Conservation (phyloP, 2,329 filamentous ascomycete genomes). For the Aureobasidium pullulans region DNA sequence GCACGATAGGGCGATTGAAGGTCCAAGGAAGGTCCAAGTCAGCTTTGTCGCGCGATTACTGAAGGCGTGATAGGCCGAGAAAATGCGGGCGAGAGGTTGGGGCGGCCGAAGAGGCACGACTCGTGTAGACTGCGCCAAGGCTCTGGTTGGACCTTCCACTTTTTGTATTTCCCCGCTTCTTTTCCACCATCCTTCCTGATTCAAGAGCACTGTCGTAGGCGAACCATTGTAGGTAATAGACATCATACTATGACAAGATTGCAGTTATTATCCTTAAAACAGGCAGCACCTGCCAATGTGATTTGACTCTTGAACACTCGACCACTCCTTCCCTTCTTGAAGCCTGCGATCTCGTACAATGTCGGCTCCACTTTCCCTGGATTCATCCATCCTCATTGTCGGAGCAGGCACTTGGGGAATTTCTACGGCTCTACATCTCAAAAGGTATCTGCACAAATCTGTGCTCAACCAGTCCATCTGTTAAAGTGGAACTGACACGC, state of each 20-base stretch:
- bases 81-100: not conserved
- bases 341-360: not conserved
- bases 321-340: not conserved
- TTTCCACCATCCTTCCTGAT: not conserved
- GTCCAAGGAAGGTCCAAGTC: conserved; percentile 10
- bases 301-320: not conserved
- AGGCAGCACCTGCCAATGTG: no score
- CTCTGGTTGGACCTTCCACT: conserved; percentile 2
- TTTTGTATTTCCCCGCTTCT: not conserved
- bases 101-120: not conserved
- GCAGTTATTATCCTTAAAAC: no score
- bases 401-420: conserved; percentile 42
- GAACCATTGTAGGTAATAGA: no score
- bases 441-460: not conserved
- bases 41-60: not conserved
- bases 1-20: not conserved
- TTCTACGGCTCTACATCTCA: not conserved
- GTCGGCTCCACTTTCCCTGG: not conserved
- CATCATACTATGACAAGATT: no score
- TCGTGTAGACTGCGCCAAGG: not conserved
- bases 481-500: conserved; percentile 36
- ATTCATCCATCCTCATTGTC: conserved; percentile 33
- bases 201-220: no score
- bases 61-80: not conserved
- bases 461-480: conserved; percentile 27